Conservation (phyloP, 2,329 filamentous ascomycete genomes). For the Stemphylium vesicarium region DNA sequence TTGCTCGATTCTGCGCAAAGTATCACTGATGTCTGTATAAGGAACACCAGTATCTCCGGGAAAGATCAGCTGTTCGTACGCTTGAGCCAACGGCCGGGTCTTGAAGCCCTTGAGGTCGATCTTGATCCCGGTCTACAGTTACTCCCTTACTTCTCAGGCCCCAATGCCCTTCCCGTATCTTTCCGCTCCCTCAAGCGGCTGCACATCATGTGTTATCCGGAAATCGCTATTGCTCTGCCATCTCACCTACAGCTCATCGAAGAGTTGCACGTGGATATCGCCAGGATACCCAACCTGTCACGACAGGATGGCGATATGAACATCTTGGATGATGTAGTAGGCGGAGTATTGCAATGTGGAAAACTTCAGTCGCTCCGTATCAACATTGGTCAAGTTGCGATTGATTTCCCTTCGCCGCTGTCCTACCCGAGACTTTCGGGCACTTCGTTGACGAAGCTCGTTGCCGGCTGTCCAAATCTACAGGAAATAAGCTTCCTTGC, state of each 20-base stretch:
- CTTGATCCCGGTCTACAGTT: slow-evolving; percentile 38
- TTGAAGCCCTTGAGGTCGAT: slow-evolving; percentile 40
- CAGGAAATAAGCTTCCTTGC: slow-evolving; percentile 36
- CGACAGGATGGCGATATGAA: slow-evolving; percentile 23
- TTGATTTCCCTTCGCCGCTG: slow-evolving; percentile 32
- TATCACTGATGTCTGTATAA: slow-evolving; percentile 34
- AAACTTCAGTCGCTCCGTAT: slow-evolving; percentile 32
- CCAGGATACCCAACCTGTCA: slow-evolving; percentile 28
- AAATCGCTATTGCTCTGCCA: slow-evolving; percentile 37
- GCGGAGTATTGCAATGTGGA: slow-evolving; percentile 22
- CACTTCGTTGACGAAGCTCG: slow-evolving; percentile 26
- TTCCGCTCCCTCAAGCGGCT: slow-evolving; percentile 33
- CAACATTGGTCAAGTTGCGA: slow-evolving; percentile 32
- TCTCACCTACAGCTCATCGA: slow-evolving; percentile 30
- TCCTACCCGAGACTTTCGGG: slow-evolving; percentile 32
- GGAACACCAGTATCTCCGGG: slow-evolving; percentile 28
- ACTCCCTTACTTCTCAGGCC: slow-evolving; percentile 29
- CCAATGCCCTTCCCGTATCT: slow-evolving; percentile 17
- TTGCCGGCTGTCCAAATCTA: slow-evolving; percentile 29
- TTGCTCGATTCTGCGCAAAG: slow-evolving; percentile 27
- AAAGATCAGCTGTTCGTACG: slow-evolving; percentile 37
- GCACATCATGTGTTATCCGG: slow-evolving; percentile 42
- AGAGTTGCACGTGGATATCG: slow-evolving; percentile 39
- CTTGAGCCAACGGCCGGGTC: slow-evolving; percentile 30
- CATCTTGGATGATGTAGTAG: slow-evolving; percentile 32